Evolutionary conservation across 2,329 filamentous ascomycete genomes (phyloP).

Genomic region (Cytospora paraplurivora): DNA sequence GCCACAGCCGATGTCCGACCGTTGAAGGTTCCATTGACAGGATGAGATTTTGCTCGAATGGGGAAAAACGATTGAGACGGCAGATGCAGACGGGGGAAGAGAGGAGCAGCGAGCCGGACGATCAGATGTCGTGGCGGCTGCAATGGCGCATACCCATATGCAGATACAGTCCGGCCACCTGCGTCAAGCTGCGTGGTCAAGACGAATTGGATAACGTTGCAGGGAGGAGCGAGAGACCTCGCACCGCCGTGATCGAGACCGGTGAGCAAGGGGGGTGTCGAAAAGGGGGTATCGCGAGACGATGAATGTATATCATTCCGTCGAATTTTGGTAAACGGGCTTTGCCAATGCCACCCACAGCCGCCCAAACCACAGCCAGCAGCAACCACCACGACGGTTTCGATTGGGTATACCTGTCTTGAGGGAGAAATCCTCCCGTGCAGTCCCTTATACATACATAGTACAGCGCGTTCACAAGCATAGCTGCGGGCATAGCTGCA

Average conservation of each 20-base stretch:
- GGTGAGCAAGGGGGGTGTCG: neutral
- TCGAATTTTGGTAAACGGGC: neutral
- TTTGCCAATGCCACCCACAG: neutral
- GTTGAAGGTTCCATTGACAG: neutral
- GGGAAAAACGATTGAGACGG: neutral
- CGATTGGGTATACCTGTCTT: too few species aligned
- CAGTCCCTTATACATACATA: too few species aligned
- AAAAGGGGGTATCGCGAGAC: neutral
- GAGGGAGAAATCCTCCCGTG: too few species aligned
- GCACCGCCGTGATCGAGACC: neutral
- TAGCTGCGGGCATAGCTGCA: neutral
- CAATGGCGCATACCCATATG: neutral
- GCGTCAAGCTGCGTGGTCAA: slow-evolving; percentile 1
- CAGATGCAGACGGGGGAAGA: neutral
- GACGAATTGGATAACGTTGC: slow-evolving; percentile 1
- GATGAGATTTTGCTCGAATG: neutral
- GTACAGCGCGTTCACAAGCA: too few species aligned
- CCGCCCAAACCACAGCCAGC: too few species aligned
- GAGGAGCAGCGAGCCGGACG: neutral
- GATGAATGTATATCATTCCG: neutral
- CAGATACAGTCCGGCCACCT: neutral
- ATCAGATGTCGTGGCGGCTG: slow-evolving; percentile 3
- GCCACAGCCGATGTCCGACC: neutral
- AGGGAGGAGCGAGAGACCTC: neutral
- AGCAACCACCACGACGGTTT: too few species aligned